These are phyloP conservation scores for Yamadazyma philogaea DNA, from an alignment of 805 yeast species.

Conservation along the genomic window DNA sequence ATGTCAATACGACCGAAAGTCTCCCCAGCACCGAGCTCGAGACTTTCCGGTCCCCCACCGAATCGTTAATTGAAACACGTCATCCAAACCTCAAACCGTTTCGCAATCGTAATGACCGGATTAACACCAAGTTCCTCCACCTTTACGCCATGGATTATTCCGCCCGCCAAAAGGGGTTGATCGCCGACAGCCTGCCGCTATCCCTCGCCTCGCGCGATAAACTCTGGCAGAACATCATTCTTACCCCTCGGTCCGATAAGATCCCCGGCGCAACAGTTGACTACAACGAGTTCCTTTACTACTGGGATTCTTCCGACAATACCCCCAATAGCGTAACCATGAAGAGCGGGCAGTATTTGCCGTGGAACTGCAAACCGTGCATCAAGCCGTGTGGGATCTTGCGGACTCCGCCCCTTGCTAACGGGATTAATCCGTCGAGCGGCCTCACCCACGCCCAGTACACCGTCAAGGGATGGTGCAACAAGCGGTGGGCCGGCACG, in stretches of 20 bases:
- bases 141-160: constrained; percentile 49
- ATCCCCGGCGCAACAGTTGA: constrained; percentile 22
- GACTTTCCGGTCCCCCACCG: constrained; percentile 13
- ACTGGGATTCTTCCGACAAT: constrained; percentile 17
- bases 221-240: constrained; percentile 51
- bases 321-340: constrained; percentile 14
- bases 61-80: too few species aligned
- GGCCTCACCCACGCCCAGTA: constrained; percentile 43
- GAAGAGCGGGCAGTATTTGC: constrained; percentile 22
- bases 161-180: constrained; percentile 31
- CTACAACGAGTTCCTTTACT: constrained; percentile 20
- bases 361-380: constrained; percentile 21
- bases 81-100: constrained; percentile 5
- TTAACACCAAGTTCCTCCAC: constrained; percentile 48
- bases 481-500: constrained; percentile 42
- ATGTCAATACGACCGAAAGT: too few species aligned
- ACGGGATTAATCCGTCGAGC: constrained; percentile 36
- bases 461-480: constrained; percentile 51
- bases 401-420: constrained; percentile 16
- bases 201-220: constrained; percentile 46
- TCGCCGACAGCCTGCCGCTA: constrained; percentile 24
- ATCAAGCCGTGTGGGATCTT: constrained; percentile 37
- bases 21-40: constrained; percentile 13
- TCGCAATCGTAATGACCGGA: constrained; percentile 45
- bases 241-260: constrained; percentile 49